phyloP scores from a whole-genome alignment of 192 early-diverging fungal genomes.

The Podila clonocystis region DNA sequence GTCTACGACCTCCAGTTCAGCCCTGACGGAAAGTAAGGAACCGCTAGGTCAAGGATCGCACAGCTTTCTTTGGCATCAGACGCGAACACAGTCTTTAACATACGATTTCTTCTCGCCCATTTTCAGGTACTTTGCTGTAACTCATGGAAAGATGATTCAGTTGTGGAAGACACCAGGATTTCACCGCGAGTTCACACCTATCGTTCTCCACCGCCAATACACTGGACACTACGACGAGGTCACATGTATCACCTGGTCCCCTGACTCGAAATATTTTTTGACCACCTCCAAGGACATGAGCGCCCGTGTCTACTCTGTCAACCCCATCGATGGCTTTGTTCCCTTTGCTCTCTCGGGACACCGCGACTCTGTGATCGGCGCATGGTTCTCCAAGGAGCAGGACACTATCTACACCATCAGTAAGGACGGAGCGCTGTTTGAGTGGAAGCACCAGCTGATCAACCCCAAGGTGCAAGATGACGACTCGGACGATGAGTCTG shows the following conservation, averaged over 20 bases:
- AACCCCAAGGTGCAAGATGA: conserved; percentile 60
- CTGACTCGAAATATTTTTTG: conserved; percentile 77
- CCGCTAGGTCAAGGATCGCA: background rate
- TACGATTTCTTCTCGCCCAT: background rate
- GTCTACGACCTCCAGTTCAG: conserved; percentile 91
- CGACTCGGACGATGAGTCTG: conserved; percentile 67
- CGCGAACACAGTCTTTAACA: no score
- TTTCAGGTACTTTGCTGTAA: conserved; percentile 80
- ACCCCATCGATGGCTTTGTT: conserved; percentile 77
- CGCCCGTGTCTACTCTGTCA: conserved; percentile 73
- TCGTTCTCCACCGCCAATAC: conserved; percentile 83
- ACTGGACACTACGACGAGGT: conserved; percentile 91
- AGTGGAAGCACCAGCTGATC: conserved; percentile 67
- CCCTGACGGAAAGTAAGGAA: conserved; percentile 82
- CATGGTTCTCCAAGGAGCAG: conserved; percentile 80
- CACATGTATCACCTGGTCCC: conserved; percentile 83
- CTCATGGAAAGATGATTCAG: conserved; percentile 85
- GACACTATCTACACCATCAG: conserved; percentile 85
- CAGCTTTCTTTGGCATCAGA: background rate
- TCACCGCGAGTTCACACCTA: conserved; percentile 91
- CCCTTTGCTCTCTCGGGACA: conserved; percentile 88
- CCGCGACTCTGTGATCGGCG: conserved; percentile 81
- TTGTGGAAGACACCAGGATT: conserved; percentile 95
- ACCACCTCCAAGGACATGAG: conserved; percentile 87
- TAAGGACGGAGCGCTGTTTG: conserved; percentile 89